phyloP scores from a whole-genome alignment of 2,329 filamentous ascomycete species.

The Botrytis porri region DNA sequence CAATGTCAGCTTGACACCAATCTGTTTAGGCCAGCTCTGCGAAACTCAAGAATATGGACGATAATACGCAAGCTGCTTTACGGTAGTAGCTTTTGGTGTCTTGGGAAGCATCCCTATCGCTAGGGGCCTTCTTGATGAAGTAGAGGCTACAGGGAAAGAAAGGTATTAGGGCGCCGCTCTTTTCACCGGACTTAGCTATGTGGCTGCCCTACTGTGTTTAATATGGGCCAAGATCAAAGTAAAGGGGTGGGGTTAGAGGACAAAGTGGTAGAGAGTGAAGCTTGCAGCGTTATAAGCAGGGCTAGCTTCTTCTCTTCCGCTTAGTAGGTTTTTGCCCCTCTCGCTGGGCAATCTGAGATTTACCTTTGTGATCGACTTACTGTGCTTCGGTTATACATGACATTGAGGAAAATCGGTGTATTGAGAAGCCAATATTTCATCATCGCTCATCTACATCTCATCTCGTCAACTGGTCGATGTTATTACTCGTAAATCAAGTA shows the following conservation, averaged over 20 bases:
- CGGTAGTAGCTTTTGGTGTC: conserved; percentile 73
- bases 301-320: background rate
- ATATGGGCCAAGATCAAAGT: background rate
- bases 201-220: conserved; percentile 23
- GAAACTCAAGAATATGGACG: conserved; percentile 77
- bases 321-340: background rate
- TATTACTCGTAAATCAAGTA: background rate
- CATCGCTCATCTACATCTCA: background rate
- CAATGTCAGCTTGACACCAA: conserved; percentile 77
- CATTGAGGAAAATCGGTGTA: background rate
- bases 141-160: conserved; percentile 26
- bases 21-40: conserved; percentile 79
- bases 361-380: background rate
- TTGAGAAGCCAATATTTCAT: background rate
- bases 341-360: background rate
- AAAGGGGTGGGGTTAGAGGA: conserved; percentile 8
- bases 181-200: conserved; percentile 25
- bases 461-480: background rate
- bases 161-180: conserved; percentile 25
- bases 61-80: conserved; percentile 84
- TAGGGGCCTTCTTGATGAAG: conserved; percentile 53
- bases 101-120: conserved; percentile 70
- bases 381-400: background rate
- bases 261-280: conserved; percentile 1
- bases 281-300: background rate